These are phyloP conservation scores for Flaveria brownii DNA, from an alignment of 129 eudicot species.

Conservation along the genomic window DNA sequence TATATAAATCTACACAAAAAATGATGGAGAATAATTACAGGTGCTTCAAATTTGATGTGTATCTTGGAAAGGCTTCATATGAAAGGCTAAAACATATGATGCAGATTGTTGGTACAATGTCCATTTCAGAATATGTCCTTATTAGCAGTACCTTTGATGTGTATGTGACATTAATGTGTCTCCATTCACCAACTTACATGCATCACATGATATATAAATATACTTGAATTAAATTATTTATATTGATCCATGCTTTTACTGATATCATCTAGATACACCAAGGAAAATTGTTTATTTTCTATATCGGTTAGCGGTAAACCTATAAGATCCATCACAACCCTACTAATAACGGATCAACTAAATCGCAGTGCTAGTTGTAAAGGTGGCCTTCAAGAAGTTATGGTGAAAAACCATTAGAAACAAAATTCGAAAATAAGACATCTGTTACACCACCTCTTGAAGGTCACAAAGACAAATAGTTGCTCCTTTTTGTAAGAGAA, in stretches of 20 bases:
- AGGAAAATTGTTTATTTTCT: too few relatives aligned
- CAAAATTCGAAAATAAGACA: too few relatives aligned
- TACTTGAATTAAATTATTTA: conserved; percentile 9
- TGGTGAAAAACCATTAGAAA: too few relatives aligned
- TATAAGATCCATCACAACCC: too few relatives aligned
- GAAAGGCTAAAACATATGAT: conserved; percentile 34
- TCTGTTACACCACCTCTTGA: too few relatives aligned
- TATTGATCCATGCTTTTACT: neutral
- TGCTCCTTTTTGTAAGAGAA: neutral
- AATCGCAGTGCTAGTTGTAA: too few relatives aligned
- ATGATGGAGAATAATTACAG: conserved; percentile 2
- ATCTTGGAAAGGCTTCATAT: conserved; percentile 19
- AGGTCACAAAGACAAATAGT: neutral
- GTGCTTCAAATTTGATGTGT: conserved; percentile 9
- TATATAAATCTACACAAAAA: neutral
- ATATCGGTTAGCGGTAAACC: too few relatives aligned
- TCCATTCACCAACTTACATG: conserved; percentile 32
- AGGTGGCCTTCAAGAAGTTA: too few relatives aligned
- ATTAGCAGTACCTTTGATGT: neutral
- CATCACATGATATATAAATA: conserved; percentile 13
- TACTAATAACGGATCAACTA: too few relatives aligned
- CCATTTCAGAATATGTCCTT: conserved; percentile 38
- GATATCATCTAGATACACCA: neutral
- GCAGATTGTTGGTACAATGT: conserved; percentile 38
- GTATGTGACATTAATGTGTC: conserved; percentile 31